Conservation (phyloP, 176 grass and related monocot genomes). For the Ampelocalamus luodianensis region DNA sequence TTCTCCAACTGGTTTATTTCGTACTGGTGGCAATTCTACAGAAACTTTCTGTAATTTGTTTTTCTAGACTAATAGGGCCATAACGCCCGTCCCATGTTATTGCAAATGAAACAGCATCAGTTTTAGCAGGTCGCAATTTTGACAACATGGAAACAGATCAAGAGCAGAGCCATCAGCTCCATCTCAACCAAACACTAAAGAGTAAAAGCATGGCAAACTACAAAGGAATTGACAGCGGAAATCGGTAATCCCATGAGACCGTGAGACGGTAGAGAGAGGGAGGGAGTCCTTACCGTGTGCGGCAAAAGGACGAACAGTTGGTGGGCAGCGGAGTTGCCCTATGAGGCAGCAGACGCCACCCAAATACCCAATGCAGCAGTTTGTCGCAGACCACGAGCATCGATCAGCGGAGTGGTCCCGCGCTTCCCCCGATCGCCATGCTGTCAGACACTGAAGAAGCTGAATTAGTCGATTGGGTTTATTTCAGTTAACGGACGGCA, state of each 20-base stretch:
- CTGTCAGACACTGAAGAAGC: too few species aligned
- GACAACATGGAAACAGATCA: neutral
- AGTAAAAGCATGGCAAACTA: neutral
- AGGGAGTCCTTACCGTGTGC: neutral
- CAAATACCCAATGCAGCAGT: too few species aligned
- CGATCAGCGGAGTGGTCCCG: too few species aligned
- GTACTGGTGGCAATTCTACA: neutral
- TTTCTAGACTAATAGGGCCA: neutral
- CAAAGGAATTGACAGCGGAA: neutral
- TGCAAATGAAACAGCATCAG: neutral
- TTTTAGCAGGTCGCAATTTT: neutral
- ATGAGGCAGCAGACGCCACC: too few species aligned
- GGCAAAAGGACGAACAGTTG: slow-evolving; percentile 46
- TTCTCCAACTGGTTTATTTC: neutral
- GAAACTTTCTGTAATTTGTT: neutral
- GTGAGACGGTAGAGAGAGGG: neutral
- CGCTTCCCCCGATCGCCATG: too few species aligned
- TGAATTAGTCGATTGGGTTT: too few species aligned
- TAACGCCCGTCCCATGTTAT: neutral
- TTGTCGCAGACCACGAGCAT: too few species aligned
- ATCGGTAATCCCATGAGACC: neutral
- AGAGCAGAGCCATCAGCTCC: neutral
- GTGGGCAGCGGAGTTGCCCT: too few species aligned
- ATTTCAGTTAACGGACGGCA: too few species aligned
- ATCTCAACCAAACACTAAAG: neutral